phyloP scores from a whole-genome alignment of 179 eudicot species.

The Corrigiola litoralis region DNA sequence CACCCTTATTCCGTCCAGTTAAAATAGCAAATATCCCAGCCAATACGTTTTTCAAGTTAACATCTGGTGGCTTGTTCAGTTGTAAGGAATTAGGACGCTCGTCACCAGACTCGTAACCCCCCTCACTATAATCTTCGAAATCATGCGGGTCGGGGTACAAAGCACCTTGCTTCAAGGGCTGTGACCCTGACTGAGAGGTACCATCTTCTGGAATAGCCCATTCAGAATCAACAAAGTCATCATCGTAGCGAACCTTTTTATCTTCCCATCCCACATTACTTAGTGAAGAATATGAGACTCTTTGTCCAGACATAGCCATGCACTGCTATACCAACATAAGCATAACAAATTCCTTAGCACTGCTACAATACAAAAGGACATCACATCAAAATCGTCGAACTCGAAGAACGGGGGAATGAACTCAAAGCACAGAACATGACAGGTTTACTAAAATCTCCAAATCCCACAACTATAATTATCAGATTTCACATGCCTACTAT shows the following conservation, averaged over 20 bases:
- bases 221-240: conserved; percentile 47
- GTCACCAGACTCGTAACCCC: conserved; percentile 57
- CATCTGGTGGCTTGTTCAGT: conserved; percentile 50
- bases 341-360: background rate
- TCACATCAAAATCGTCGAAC: background rate
- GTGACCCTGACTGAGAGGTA: conserved; percentile 24
- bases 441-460: background rate
- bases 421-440: background rate
- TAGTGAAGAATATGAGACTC: conserved; percentile 60
- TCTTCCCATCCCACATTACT: conserved; percentile 45
- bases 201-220: conserved; percentile 48
- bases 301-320: conserved; percentile 50
- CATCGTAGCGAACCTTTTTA: conserved; percentile 41
- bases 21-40: conserved; percentile 72
- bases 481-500: too few relatives aligned
- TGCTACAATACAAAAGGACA: conserved; percentile 8
- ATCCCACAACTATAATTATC: too few relatives aligned
- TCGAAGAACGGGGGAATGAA: too few relatives aligned
- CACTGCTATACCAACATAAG: conserved; percentile 20
- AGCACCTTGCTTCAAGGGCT: conserved; percentile 31
- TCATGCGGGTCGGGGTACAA: conserved; percentile 41
- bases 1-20: conserved; percentile 64
- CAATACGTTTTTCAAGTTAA: conserved; percentile 82
- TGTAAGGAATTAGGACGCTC: conserved; percentile 35
- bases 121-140: conserved; percentile 53